Evolutionary conservation across 306 rosid genomes (phyloP).

Genomic region (Casuarina cunninghamiana): DNA sequence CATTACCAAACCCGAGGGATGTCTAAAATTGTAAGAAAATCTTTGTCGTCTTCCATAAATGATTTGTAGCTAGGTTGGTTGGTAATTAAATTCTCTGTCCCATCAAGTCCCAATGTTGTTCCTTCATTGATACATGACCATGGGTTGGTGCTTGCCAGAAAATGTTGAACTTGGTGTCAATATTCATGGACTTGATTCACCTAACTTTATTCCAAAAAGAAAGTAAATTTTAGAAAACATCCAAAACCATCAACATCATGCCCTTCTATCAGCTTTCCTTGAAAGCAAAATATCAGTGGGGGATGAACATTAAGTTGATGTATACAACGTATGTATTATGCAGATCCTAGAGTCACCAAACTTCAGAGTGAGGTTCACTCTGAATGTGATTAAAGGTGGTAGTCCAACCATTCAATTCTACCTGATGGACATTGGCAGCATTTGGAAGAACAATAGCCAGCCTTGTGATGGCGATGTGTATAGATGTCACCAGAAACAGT

Average conservation of each 20-base stretch:
- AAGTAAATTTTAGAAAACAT: not conserved
- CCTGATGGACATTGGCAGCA: slow-evolving; percentile 72
- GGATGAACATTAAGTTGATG: not conserved
- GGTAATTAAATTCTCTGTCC: not conserved
- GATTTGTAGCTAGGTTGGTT: not conserved
- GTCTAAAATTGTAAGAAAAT: slow-evolving; percentile 54
- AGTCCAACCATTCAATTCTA: slow-evolving; percentile 63
- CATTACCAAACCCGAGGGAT: slow-evolving; percentile 57
- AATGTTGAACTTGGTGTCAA: not conserved
- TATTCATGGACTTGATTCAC: not conserved
- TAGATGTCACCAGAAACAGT: slow-evolving; percentile 65
- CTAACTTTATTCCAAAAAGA: not conserved
- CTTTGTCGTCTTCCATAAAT: not conserved
- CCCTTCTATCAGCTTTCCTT: not conserved
- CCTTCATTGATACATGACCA: not conserved
- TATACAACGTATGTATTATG: not conserved
- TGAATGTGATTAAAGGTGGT: slow-evolving; percentile 46
- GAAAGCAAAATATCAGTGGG: not conserved
- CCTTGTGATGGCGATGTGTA: slow-evolving; percentile 67
- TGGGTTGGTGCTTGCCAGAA: not conserved
- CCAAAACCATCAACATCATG: not conserved
- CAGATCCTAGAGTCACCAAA: slow-evolving; percentile 72
- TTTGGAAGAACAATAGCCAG: slow-evolving; percentile 76
- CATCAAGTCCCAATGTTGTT: not conserved
- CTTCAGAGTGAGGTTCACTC: slow-evolving; percentile 46